Base-by-base conservation (phyloP, 148 eudicot genomes). In the Camellia sinensis region DNA sequence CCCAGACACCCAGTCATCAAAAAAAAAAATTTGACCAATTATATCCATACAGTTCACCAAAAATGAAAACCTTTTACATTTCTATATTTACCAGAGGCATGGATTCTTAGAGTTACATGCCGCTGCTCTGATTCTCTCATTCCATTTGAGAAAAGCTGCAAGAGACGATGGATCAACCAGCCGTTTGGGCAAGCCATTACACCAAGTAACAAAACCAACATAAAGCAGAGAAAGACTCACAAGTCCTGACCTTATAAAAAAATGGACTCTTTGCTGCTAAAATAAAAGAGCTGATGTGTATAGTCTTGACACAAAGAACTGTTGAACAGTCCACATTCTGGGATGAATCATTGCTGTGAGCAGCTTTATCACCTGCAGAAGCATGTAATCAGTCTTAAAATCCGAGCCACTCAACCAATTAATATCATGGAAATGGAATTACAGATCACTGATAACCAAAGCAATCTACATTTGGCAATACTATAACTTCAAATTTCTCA, bases 251-350 rank as follows among this genome's bases (percentile, higher is more conserved):
- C 92, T 92, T 92, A 60, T 90, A 92, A 63, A 93, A 93, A 75
- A 88, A 93, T 12, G 91, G 90, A 81, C 95, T 91, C 86, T 86
- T 90, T 78, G 92, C 95, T 53, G 98, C 98, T 83, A 93, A 80
- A 73, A 93, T 90, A 45, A 92, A 91, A 75, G 95, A 93, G 82
- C 95, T 93, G 53, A 93, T 90, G 84, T 93, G 91, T 68, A 93
- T 67, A 67, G 89, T 89, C 79, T 82, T 90, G 53, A 89, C 90
- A 80, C 78, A 77, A 40, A 87, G 66, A 62, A 80, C 80, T 57
- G 76, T 67, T 9, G 88, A 71, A 74, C 77, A 80, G 41, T 88
- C 91, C 86, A 82, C 80, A 82, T 83, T 85, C 90, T 87, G 86
- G 67, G 87, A 84, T 81, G 92, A 79, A 52, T 85, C 89, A 84